phyloP scores from a whole-genome alignment of 768 basidiomycete species.

The Phylloporus sp. region DNA sequence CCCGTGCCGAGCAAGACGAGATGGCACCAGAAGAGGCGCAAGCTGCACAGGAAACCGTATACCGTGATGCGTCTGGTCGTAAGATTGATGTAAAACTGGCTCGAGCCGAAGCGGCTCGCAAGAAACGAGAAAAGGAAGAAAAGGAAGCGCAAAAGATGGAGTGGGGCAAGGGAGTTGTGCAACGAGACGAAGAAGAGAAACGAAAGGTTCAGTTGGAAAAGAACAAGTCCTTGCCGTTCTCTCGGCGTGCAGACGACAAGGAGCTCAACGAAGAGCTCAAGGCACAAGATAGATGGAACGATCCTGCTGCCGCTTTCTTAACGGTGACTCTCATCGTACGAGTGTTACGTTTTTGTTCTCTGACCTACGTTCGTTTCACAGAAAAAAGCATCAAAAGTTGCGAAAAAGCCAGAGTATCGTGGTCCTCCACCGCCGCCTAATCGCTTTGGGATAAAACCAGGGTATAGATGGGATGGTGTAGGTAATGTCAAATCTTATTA shows the following conservation, averaged over 20 bases:
- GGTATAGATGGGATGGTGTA: slow-evolving; percentile 98
- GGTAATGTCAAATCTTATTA: slow-evolving; percentile 46
- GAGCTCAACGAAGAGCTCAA: slow-evolving; percentile 84
- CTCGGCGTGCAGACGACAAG: slow-evolving; percentile 76
- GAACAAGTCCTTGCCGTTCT: slow-evolving; percentile 62
- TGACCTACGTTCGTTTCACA: slow-evolving; percentile 29
- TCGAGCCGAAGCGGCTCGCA: slow-evolving; percentile 75
- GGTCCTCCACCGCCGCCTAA: slow-evolving; percentile 92
- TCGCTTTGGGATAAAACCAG: slow-evolving; percentile 91
- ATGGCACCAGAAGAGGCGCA: slow-evolving; percentile 47
- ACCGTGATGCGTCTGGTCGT: slow-evolving; percentile 85
- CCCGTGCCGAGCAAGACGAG: slow-evolving; percentile 32
- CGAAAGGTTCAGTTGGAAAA: slow-evolving; percentile 62
- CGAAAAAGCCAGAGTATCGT: slow-evolving; percentile 77
- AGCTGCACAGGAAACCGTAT: slow-evolving; percentile 83
- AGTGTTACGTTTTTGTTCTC: background rate
- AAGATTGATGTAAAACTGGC: slow-evolving; percentile 87
- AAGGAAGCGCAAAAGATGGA: slow-evolving; percentile 91
- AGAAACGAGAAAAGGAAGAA: slow-evolving; percentile 80
- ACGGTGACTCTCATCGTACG: slow-evolving; percentile 50
- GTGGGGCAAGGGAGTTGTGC: slow-evolving; percentile 96
- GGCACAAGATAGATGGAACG: slow-evolving; percentile 87
- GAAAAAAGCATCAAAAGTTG: slow-evolving; percentile 74
- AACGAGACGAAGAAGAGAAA: slow-evolving; percentile 75
- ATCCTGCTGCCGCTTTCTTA: slow-evolving; percentile 94